Conservation (phyloP, 176 grass and related monocot species). For the Eragrostis nindensis region DNA sequence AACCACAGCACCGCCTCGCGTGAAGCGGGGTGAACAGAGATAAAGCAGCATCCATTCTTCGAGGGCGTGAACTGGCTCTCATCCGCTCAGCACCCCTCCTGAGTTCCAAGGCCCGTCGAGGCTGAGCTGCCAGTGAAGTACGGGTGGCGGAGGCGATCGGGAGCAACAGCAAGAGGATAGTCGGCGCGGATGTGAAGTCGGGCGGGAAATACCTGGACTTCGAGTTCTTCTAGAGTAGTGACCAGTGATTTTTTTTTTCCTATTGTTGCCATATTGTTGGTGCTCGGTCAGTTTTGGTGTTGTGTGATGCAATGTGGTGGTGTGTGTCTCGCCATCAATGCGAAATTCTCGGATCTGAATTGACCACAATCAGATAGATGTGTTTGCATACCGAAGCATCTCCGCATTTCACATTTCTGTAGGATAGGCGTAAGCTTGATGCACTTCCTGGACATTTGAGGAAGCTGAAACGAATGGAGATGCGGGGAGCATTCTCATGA, state of each 20-base stretch:
- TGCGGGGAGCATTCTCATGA: background rate
- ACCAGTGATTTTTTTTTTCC: background rate
- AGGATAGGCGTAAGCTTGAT: background rate
- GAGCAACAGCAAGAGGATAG: slow-evolving; percentile 67
- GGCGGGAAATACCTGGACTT: slow-evolving; percentile 93
- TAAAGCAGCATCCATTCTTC: slow-evolving; percentile 93
- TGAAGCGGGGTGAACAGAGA: slow-evolving; percentile 91
- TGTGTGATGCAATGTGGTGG: slow-evolving; percentile 35
- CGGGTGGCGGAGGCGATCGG: slow-evolving; percentile 52
- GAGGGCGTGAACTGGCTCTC: slow-evolving; percentile 95
- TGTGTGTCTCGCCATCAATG: slow-evolving; percentile 24
- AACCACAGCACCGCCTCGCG: slow-evolving; percentile 80
- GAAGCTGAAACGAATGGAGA: background rate
- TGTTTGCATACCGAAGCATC: slow-evolving; percentile 28
- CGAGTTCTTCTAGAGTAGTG: slow-evolving; percentile 85
- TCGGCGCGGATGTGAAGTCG: slow-evolving; percentile 57
- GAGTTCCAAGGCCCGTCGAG: slow-evolving; percentile 81
- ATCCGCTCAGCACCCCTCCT: slow-evolving; percentile 86
- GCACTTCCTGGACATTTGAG: background rate
- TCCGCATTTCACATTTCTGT: background rate
- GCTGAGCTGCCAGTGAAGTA: slow-evolving; percentile 65
- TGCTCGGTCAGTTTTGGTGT: slow-evolving; percentile 44
- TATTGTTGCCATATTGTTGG: slow-evolving; percentile 38
- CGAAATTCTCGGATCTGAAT: slow-evolving; percentile 33
- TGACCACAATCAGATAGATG: slow-evolving; percentile 36